Evolutionary conservation across 225 moss, liverwort and hornwort genomes (phyloP).

Genomic region (Climacium dendroides): DNA sequence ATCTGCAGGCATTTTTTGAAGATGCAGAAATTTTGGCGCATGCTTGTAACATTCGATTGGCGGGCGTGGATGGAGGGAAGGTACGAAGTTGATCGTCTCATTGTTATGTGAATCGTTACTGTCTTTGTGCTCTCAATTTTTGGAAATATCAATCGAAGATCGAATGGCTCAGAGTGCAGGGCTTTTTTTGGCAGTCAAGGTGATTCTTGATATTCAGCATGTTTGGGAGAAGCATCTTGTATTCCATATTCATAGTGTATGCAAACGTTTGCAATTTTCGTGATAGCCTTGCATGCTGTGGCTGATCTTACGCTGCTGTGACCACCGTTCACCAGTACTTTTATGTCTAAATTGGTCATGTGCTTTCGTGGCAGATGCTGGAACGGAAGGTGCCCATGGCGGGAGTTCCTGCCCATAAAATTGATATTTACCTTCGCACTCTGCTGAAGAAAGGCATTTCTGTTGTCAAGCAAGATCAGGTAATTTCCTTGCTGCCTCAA

Average conservation of each 20-base stretch:
- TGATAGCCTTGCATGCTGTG: constrained; percentile 1
- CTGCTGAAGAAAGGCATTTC: constrained; percentile 55
- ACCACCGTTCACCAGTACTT: neutral
- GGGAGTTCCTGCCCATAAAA: constrained; percentile 56
- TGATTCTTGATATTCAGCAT: neutral
- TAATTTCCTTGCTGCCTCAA: neutral
- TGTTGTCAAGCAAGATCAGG: constrained; percentile 69
- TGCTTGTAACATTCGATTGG: constrained; percentile 48
- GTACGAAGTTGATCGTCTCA: constrained; percentile 6
- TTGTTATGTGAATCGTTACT: neutral
- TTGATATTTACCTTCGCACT: constrained; percentile 51
- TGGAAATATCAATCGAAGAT: neutral
- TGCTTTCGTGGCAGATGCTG: constrained; percentile 28
- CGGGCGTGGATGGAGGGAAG: constrained; percentile 68
- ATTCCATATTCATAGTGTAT: neutral
- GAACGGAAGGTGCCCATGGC: constrained; percentile 67
- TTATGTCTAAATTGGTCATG: neutral
- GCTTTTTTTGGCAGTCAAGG: neutral
- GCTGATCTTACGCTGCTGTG: neutral
- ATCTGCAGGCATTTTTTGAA: constrained; percentile 64
- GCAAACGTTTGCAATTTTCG: neutral
- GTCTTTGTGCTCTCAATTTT: neutral
- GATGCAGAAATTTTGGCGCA: constrained; percentile 54
- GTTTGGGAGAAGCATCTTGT: neutral
- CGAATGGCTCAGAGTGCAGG: neutral